Base-by-base conservation (phyloP, 2,329 filamentous ascomycete genomes). In the Diaporthe aspalathi region DNA sequence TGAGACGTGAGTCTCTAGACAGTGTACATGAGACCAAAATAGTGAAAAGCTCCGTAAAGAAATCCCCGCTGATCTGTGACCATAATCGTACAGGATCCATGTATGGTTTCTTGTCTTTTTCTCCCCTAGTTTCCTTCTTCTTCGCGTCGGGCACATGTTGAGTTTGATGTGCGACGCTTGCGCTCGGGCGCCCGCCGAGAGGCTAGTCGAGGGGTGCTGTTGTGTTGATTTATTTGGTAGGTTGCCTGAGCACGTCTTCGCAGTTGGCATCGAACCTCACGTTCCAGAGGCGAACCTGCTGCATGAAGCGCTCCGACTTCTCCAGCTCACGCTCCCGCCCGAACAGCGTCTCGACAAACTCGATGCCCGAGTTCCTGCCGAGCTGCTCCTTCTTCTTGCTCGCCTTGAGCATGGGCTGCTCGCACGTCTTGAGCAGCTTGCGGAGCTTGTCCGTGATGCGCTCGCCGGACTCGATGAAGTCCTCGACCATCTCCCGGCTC, bases 331-430 rank as follows among this genome's bases (percentile, higher is more conserved):
- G 90, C 79, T 98, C 95, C 74, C 93, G 91, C 75, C 95, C 95
- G 77, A 98, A 98, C 77, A 99, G 93, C 67, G 94, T 95, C 81
- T 98, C 92, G 78, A 99, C 95, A 78, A 99, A 98, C 84, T 98
- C 95, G 76, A 93, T 92, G 66, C 96, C 96, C 68, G 94, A 94
- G 81, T 94, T 95, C 86, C 94, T 95, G 79, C 95, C 95, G 82
- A 98, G 93, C 80, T 91, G 91, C 50, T 90, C 89, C 81, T 91
- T 91, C 82, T 93, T 89, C 87, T 94, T 95, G 76, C 92, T 92
- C 53, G 92, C 93, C 85, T 93, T 94, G 85, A 96, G 93, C 96
- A 99, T 99, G 80, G 93, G 97, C 62, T 92, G 89, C 84, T 99
- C 96, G 80, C 96, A 98, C 20, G 92, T 87, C 85, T 97, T 97